Percentiles rank a stretch among this genome's conserved stretches.
Conservation (phyloP, 768 basidiomycete species). For the Lentinus brumalis region DNA sequence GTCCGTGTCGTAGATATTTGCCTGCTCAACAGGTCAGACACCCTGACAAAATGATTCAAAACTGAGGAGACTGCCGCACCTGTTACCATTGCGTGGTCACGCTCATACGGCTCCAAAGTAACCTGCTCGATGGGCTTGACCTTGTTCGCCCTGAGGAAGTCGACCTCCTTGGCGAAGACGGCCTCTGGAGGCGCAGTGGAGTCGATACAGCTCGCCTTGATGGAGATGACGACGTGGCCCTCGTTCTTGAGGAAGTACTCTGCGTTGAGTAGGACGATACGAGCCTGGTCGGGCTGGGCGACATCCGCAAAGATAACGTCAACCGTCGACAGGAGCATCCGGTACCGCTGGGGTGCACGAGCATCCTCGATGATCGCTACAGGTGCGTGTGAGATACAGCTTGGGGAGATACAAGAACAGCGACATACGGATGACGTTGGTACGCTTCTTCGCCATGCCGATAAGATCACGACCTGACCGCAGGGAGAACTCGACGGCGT, state of each 20-base stretch:
- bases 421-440: constrained; percentile 93
- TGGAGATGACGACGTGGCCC: constrained; percentile 92
- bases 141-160: constrained; percentile 70
- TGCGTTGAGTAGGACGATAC: constrained; percentile 92
- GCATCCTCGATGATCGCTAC: constrained; percentile 97
- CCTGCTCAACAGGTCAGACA: constrained; percentile 32
- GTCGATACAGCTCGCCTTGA: constrained; percentile 99
- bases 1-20: constrained; percentile 47
- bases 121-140: constrained; percentile 97
- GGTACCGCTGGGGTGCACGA: constrained; percentile 93
- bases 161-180: constrained; percentile 88
- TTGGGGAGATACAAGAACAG: neutral
- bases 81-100: constrained; percentile 89
- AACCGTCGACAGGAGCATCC: constrained; percentile 93
- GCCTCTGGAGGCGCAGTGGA: constrained; percentile 90
- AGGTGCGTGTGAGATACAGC: neutral
- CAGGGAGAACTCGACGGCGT: constrained; percentile 97
- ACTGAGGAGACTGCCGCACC: constrained; percentile 53
- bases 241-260: constrained; percentile 94
- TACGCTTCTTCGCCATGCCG: constrained; percentile 99
- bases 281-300: constrained; percentile 98
- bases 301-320: constrained; percentile 99
- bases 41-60: too few relatives aligned
- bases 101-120: constrained; percentile 90
- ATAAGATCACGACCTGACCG: constrained; percentile 97